These are phyloP conservation scores for Ascomycota sp. DNA, from an alignment of 2,329 filamentous ascomycete species.

Conservation along the genomic window DNA sequence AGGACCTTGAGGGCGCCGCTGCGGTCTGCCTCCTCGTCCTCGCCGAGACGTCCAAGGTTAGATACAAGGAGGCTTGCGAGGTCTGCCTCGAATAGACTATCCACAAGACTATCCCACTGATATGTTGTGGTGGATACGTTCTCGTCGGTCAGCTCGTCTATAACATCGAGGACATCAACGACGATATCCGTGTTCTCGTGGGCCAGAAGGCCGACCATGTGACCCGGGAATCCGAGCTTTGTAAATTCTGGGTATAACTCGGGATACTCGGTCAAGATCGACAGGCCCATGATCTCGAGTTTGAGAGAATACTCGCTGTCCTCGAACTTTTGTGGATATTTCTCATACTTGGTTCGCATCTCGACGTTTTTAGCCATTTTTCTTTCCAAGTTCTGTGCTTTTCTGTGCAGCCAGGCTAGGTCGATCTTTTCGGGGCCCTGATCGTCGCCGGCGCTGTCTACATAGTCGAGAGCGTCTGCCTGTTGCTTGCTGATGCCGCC, in stretches of 20 bases:
- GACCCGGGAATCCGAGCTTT: constrained; percentile 49
- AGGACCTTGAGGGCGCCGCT: constrained; percentile 75
- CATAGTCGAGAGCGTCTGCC: constrained; percentile 67
- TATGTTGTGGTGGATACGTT: constrained; percentile 65
- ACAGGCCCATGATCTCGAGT: constrained; percentile 66
- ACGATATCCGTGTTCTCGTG: constrained; percentile 97
- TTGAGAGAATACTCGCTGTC: constrained; percentile 76
- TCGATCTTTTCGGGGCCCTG: constrained; percentile 56
- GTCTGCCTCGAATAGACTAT: constrained; percentile 45
- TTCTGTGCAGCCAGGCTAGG: constrained; percentile 59
- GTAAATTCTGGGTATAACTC: constrained; percentile 67
- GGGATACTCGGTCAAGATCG: constrained; percentile 70
- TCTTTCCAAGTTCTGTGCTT: constrained; percentile 70
- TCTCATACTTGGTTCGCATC: constrained; percentile 65
- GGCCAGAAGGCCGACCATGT: constrained; percentile 61
- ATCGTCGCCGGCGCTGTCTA: constrained; percentile 34
- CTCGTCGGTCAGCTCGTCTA: constrained; percentile 82
- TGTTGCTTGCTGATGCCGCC: constrained; percentile 71
- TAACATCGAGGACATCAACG: constrained; percentile 73
- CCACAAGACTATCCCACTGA: constrained; percentile 63
- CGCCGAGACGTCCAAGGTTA: constrained; percentile 63
- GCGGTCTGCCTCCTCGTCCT: constrained; percentile 50
- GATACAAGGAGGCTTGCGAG: constrained; percentile 54
- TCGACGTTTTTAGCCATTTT: constrained; percentile 82
- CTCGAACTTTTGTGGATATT: constrained; percentile 67